These are phyloP conservation scores for Aegilops speltoides DNA, from an alignment of 176 grass and related monocot species.

Conservation along the genomic window DNA sequence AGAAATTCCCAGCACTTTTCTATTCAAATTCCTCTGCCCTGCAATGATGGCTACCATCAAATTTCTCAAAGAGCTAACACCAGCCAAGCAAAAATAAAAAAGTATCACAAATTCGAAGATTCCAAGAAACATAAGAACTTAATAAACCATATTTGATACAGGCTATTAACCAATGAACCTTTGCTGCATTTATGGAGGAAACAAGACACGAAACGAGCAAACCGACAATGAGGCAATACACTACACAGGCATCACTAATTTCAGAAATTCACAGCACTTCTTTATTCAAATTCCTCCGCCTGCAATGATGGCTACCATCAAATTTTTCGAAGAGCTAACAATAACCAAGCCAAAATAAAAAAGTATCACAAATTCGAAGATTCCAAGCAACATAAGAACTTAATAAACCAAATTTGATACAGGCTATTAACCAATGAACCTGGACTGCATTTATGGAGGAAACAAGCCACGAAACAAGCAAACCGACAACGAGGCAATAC, in stretches of 20 bases:
- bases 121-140: neutral
- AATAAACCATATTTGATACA: neutral
- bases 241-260: neutral
- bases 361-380: too few species aligned
- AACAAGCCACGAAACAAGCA: neutral
- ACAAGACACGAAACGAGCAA: neutral
- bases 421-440: neutral
- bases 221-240: neutral
- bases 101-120: too few species aligned
- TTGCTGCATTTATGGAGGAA: slow-evolving; percentile 20
- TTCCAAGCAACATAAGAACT: neutral
- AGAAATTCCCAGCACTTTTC: neutral
- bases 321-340: slow-evolving; percentile 4
- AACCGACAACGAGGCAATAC: neutral
- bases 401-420: neutral
- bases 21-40: neutral
- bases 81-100: neutral
- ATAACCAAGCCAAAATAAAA: neutral
- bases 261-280: neutral
- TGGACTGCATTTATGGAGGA: slow-evolving; percentile 27
- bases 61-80: neutral
- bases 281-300: neutral
- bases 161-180: neutral
- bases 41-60: neutral
- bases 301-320: neutral